Percentiles rank a stretch among this genome's conserved stretches.
Evolutionary conservation across 2,329 filamentous ascomycete species (phyloP).

Genomic region (Aspergillus ruber): DNA sequence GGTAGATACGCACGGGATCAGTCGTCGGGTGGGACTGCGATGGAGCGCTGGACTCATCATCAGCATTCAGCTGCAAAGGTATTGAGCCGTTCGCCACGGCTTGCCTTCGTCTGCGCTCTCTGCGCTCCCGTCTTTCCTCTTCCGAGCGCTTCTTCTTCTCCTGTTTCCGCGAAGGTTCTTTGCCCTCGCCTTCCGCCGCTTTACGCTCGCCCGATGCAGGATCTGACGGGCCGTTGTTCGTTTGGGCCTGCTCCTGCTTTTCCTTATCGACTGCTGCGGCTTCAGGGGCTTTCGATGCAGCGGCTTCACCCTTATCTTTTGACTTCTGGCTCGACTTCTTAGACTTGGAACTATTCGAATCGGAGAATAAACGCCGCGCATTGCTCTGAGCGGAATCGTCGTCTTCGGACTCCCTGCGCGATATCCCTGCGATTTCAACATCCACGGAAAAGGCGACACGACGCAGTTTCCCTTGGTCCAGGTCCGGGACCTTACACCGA

Average conservation of each 20-base stretch:
- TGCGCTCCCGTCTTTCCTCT: slow-evolving; percentile 83
- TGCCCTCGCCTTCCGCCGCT: slow-evolving; percentile 21
- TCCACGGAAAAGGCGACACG: slow-evolving; percentile 94
- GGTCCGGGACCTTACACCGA: slow-evolving; percentile 69
- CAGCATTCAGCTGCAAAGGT: slow-evolving; percentile 72
- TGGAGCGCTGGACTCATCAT: slow-evolving; percentile 52
- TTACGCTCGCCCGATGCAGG: slow-evolving; percentile 21
- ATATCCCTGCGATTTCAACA: slow-evolving; percentile 88
- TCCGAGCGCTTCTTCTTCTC: slow-evolving; percentile 96
- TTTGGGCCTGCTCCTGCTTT: slow-evolving; percentile 34
- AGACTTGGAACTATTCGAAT: slow-evolving; percentile 21
- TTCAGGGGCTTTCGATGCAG: slow-evolving; percentile 63
- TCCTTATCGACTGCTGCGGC: slow-evolving; percentile 51
- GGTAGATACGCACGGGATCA: slow-evolving; percentile 86
- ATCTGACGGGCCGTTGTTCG: slow-evolving; percentile 5
- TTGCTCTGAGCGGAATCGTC: slow-evolving; percentile 34
- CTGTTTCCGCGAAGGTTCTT: slow-evolving; percentile 64
- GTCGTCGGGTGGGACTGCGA: slow-evolving; percentile 70
- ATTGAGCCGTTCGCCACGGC: slow-evolving; percentile 83
- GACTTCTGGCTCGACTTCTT: slow-evolving; percentile 48
- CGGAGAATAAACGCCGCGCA: slow-evolving; percentile 18
- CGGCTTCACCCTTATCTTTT: slow-evolving; percentile 66
- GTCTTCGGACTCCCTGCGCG: slow-evolving; percentile 63
- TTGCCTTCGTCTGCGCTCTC: slow-evolving; percentile 76
- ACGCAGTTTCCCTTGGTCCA: slow-evolving; percentile 73